Conservation (phyloP, 352 stramenopile genomes). For the Phytophthora cactorum region DNA sequence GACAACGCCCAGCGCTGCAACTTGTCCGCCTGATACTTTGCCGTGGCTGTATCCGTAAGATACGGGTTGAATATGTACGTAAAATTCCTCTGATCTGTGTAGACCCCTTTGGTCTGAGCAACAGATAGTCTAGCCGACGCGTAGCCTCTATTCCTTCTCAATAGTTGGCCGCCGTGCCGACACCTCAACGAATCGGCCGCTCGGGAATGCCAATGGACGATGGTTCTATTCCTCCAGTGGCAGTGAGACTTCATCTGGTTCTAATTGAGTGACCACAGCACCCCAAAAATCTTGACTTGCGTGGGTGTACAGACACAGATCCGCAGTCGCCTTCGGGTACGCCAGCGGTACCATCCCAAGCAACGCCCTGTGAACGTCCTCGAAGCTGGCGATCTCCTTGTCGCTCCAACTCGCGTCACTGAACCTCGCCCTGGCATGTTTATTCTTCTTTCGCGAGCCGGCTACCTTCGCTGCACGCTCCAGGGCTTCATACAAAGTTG, state of each 20-base stretch:
- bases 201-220: background rate
- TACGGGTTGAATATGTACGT: conserved; percentile 25
- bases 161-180: conserved; percentile 16
- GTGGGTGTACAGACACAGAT: background rate
- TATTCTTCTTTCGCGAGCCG: conserved; percentile 24
- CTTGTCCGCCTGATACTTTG: conserved; percentile 17
- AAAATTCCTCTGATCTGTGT: conserved; percentile 27
- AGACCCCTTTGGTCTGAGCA: conserved; percentile 12
- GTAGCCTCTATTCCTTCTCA: conserved; percentile 26
- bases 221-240: conserved; percentile 5
- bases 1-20: conserved; percentile 21
- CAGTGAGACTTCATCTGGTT: background rate
- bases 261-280: background rate
- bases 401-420: conserved; percentile 17
- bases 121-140: conserved; percentile 15
- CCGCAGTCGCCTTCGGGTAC: background rate
- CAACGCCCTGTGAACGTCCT: background rate
- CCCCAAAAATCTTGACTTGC: background rate
- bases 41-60: conserved; percentile 1
- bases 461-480: conserved; percentile 12
- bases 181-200: conserved; percentile 5
- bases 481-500: conserved; percentile 1
- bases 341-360: background rate
- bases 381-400: conserved; percentile 9
- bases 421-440: conserved; percentile 4